These are phyloP conservation scores for Diaporthe destruens DNA, from an alignment of 2,329 filamentous ascomycete genomes.

Conservation along the genomic window DNA sequence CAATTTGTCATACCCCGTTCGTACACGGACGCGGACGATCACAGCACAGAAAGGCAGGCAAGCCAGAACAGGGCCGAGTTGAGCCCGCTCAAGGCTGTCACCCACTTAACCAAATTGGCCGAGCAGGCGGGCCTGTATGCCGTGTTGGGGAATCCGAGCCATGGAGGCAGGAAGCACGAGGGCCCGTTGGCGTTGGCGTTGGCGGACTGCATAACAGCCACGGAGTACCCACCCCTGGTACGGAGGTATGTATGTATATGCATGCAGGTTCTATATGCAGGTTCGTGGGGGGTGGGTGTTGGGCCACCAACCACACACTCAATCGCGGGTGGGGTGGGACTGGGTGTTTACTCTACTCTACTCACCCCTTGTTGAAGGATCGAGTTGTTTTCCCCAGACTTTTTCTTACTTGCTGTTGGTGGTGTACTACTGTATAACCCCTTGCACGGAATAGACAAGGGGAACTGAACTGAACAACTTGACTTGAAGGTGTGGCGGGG, in stretches of 20 bases:
- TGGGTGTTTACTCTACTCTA: too few species aligned
- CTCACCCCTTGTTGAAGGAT: background rate
- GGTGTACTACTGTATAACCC: background rate
- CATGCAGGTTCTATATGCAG: too few species aligned
- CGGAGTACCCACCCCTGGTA: too few species aligned
- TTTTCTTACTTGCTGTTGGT: background rate
- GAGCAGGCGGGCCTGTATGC: background rate
- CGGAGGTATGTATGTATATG: too few species aligned
- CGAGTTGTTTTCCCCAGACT: background rate
- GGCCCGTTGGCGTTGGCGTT: background rate
- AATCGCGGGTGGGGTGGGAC: background rate
- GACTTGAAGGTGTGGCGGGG: too few species aligned
- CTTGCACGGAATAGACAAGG: background rate
- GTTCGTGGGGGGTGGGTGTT: background rate
- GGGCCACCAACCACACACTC: too few species aligned
- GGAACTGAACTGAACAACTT: too few species aligned
- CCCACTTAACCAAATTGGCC: background rate
- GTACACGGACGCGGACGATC: background rate
- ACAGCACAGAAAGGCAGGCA: too few species aligned
- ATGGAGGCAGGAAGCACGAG: background rate
- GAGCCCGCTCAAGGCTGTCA: background rate
- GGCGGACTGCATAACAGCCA: too few species aligned
- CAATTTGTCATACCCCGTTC: background rate
- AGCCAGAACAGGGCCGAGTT: background rate
- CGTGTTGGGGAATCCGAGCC: background rate